phyloP scores from a whole-genome alignment of 2,329 filamentous ascomycete genomes.

The Fusarium liriodendri region DNA sequence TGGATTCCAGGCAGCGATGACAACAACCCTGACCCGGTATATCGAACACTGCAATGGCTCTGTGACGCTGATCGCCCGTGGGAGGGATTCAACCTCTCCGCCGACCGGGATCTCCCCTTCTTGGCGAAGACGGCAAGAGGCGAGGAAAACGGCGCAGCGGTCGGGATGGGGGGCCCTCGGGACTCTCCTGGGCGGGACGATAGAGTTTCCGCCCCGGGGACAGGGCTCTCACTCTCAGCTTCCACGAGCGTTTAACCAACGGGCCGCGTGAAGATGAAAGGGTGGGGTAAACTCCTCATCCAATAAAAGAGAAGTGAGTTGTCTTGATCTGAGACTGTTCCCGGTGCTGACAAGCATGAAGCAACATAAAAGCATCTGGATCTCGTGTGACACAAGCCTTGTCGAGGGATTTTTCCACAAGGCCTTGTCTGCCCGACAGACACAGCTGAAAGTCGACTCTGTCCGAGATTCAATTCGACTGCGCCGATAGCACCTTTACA shows the following conservation, averaged over 20 bases:
- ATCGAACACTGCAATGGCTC: slow-evolving; percentile 10
- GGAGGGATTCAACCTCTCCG: slow-evolving; percentile 9
- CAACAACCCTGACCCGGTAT: background rate
- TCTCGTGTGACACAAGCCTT: background rate
- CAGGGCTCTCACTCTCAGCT: background rate
- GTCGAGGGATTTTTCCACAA: background rate
- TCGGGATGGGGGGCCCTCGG: background rate
- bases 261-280: background rate
- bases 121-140: background rate
- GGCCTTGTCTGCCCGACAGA: background rate
- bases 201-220: background rate
- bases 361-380: background rate
- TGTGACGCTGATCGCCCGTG: slow-evolving; percentile 15
- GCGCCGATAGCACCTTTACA: background rate
- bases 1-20: background rate
- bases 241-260: background rate
- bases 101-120: background rate
- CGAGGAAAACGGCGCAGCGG: background rate
- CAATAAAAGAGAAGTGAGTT: background rate
- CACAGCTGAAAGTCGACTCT: background rate
- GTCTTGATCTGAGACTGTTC: background rate
- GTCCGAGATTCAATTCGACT: background rate
- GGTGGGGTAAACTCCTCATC: background rate
- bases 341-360: background rate
- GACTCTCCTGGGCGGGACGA: background rate